A percentile compares a stretch with the other conserved stretches of the same genome.
These are phyloP conservation scores for Pascua guehoae DNA, from an alignment of 1,284 basidiomycete species.

Conservation along the genomic window DNA sequence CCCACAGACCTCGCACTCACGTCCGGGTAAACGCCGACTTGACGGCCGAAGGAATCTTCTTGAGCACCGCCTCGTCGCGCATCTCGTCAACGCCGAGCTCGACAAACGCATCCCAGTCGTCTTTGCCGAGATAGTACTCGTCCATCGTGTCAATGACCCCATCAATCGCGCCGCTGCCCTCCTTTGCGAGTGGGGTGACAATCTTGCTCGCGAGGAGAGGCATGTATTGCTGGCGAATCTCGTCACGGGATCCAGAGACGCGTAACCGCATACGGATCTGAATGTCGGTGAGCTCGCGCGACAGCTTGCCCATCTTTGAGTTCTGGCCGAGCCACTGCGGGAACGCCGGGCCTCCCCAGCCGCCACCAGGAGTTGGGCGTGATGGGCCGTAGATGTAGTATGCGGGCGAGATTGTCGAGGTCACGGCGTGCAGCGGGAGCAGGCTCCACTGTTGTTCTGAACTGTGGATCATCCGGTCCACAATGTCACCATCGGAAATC, in stretches of 20 bases:
- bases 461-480: conserved; percentile 92
- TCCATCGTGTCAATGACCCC: conserved; percentile 87
- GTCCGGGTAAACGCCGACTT: conserved; percentile 83
- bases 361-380: conserved; percentile 39
- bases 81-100: conserved; percentile 85
- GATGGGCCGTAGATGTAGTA: conserved; percentile 68
- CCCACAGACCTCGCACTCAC: conserved; percentile 52
- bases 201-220: conserved; percentile 77
- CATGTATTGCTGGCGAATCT: conserved; percentile 87
- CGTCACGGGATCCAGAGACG: conserved; percentile 80
- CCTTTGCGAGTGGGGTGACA: conserved; percentile 66
- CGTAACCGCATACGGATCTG: conserved; percentile 93
- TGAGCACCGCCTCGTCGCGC: conserved; percentile 68
- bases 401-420: conserved; percentile 81
- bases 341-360: conserved; percentile 69
- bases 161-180: conserved; percentile 68
- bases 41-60: conserved; percentile 74
- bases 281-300: conserved; percentile 77
- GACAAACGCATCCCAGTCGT: conserved; percentile 93
- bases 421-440: conserved; percentile 89
- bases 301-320: conserved; percentile 82
- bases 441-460: conserved; percentile 95
- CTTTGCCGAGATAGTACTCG: conserved; percentile 85
- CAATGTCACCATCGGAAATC: conserved; percentile 92
- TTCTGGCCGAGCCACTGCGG: conserved; percentile 98